Base-by-base conservation (phyloP, 2,329 filamentous ascomycete genomes). In the Hymenoscyphus occultus region DNA sequence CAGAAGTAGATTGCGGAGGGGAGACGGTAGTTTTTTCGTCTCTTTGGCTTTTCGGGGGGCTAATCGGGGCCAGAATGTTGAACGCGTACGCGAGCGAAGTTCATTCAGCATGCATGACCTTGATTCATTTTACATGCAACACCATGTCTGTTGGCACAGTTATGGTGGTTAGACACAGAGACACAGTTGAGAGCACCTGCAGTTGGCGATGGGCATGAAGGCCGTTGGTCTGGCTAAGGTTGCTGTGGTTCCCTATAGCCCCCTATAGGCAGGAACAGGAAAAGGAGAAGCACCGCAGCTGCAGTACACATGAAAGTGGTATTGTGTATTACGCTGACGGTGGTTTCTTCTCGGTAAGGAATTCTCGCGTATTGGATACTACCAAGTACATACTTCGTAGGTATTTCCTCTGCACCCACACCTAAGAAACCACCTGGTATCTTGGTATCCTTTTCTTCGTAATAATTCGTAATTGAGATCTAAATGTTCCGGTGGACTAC, bases 81-180 rank as follows among this genome's bases (percentile, higher is more conserved):
- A 35, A 35, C 35, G 35, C 35, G 35, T 35, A 35, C 35, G 5
- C 35, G 35, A 35, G 35, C 19, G 48, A 12, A 28, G n/a, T 28
- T 2, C 19, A 22, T 22, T 54, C 19, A 19, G 12, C 45, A 22
- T 10, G 45, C 45, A 51, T 51, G 22, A 54, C 48, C 48, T 54
- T 54, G 48, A 54, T 22, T 35, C 22, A 54, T 54, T 54, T 54
- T 54, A 54, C 48, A 54, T 28, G 48, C 45, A 51, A 51, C 45
- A 22, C 45, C n/a, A 12, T 16, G n/a, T 12, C 48, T 22, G 48
- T 54, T 54, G 48, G 48, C 48, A 28, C 28, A 28, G 3, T 28
- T 28, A 28, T 28, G 28, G 28, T 28, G 9, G 22, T 54, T 54
- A 22, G 19, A 54, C 22, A 54, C 9, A 13, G 10, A 54, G 48